Evolutionary conservation across 495 filamentous ascomycete species (phyloP), one percentile per base, ranked within the genome.

Genomic region (Filosporella fistucella): DNA sequence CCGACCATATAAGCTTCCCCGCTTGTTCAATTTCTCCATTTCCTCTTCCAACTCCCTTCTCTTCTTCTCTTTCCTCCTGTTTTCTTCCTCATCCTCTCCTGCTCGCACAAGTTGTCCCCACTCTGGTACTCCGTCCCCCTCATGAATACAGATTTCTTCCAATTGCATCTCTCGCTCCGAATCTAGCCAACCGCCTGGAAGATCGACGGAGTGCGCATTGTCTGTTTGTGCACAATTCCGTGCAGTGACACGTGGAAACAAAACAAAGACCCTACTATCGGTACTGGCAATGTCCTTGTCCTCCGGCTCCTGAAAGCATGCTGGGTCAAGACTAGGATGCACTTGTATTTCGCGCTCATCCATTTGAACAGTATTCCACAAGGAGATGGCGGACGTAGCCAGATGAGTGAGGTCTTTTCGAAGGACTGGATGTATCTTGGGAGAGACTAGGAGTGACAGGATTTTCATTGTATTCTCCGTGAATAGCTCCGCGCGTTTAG

Each of bases 171-270:
- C 32, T 46, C 22, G 41, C 41, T 29, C 20, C 10, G 41, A 43
- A 43, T 43, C 41, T 43, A 43, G 4, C 41, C 22, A 43, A 43
- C 41, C 41, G 20, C 41, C 41, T 43, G 41, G 41, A 29, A 18
- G 24, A 43, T 24, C 41, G 41, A 43, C 41, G 21, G 41, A 18
- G 20, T 18, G 41, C 12, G 41, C 41, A 14, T 42, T 42, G 20
- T 14, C 38, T 43, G 20, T 26, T 29, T 28, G 22, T 43, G 41
- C 11, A 29, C 41, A 43, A 30, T 13, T 30, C 35, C 42, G 30
- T 26, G 34, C 34, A 30, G 36, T 49, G 35, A 49, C 35, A 25
- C 45, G 21, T 40, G 34, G 45, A 40, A 49, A 49, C 35, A 49
- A 49, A 32, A 49, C 34, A 49, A 49, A 28, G 14, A 40, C 18